A percentile compares a stretch with the other conserved stretches of the same genome.
phyloP scores from a whole-genome alignment of 495 filamentous ascomycete genomes.

The Poronia punctata region DNA sequence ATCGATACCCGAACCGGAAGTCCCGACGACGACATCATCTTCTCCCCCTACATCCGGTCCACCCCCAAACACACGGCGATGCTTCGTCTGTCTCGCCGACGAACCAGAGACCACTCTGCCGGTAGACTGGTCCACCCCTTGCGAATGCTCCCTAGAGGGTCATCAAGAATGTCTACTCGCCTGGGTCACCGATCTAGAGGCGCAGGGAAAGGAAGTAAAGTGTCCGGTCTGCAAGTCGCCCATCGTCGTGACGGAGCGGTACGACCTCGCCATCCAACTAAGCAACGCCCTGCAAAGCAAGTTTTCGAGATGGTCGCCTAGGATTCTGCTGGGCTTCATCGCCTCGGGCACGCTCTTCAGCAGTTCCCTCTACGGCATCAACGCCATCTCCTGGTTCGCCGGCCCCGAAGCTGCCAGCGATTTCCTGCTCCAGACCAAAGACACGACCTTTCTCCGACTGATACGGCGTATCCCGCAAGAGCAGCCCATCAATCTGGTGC shows the following conservation, averaged over 20 bases:
- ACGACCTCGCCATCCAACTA: slow-evolving; percentile 56
- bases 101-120: slow-evolving; percentile 62
- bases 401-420: slow-evolving; percentile 21
- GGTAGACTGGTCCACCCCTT: slow-evolving; percentile 77
- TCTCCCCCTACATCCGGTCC: slow-evolving; percentile 4
- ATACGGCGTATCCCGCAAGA: slow-evolving; percentile 1
- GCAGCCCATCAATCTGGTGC: slow-evolving; percentile 13
- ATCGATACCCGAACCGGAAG: too few species aligned
- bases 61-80: slow-evolving; percentile 51
- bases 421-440: slow-evolving; percentile 19
- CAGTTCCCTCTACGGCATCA: slow-evolving; percentile 31
- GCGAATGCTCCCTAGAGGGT: slow-evolving; percentile 79
- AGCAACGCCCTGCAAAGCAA: slow-evolving; percentile 47
- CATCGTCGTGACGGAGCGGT: slow-evolving; percentile 66
- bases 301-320: slow-evolving; percentile 52
- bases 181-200: slow-evolving; percentile 81
- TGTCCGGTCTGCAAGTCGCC: slow-evolving; percentile 86
- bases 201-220: slow-evolving; percentile 51
- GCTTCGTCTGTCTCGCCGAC: slow-evolving; percentile 90
- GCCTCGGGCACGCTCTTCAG: slow-evolving; percentile 44
- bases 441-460: background rate
- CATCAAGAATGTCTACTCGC: slow-evolving; percentile 86
- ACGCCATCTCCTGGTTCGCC: slow-evolving; percentile 29
- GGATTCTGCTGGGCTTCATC: slow-evolving; percentile 50
- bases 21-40: background rate